phyloP scores from a whole-genome alignment of 257 asterid genomes.

The Rhazya stricta region DNA sequence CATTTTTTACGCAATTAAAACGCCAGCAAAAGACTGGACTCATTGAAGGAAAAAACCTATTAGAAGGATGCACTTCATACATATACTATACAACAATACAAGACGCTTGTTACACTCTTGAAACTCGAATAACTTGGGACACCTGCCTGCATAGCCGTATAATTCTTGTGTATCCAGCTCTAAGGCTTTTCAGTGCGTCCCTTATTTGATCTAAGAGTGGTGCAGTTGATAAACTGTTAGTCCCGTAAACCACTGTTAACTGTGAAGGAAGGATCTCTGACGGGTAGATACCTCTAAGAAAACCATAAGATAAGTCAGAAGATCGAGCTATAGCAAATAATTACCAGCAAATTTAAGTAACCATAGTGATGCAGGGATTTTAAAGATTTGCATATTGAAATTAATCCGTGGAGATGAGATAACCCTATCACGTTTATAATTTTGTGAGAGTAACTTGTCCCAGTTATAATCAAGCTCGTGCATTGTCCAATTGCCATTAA shows the following conservation, averaged over 20 bases:
- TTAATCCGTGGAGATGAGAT: background rate
- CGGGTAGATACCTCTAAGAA: slow-evolving; percentile 69
- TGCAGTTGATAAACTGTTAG: slow-evolving; percentile 16
- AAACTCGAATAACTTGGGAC: slow-evolving; percentile 43
- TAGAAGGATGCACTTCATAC: background rate
- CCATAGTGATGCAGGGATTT: background rate
- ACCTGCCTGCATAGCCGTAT: slow-evolving; percentile 51
- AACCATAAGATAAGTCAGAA: slow-evolving; percentile 20
- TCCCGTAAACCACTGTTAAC: slow-evolving; percentile 26
- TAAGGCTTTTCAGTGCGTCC: slow-evolving; percentile 39
- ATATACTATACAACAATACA: too few relatives aligned
- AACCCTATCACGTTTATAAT: background rate
- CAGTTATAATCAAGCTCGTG: background rate
- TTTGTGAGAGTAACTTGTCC: too few relatives aligned
- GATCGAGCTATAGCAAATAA: background rate
- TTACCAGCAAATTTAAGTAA: background rate
- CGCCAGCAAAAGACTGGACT: background rate
- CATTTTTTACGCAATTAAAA: background rate
- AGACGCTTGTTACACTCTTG: slow-evolving; percentile 16
- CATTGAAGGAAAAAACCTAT: background rate
- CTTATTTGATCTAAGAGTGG: slow-evolving; percentile 34
- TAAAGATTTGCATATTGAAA: background rate
- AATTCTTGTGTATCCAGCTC: slow-evolving; percentile 62
- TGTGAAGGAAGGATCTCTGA: slow-evolving; percentile 56
- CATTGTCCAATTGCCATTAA: background rate